phyloP scores from a whole-genome alignment of 129 eudicot species.

The Kitagawia praeruptora region DNA sequence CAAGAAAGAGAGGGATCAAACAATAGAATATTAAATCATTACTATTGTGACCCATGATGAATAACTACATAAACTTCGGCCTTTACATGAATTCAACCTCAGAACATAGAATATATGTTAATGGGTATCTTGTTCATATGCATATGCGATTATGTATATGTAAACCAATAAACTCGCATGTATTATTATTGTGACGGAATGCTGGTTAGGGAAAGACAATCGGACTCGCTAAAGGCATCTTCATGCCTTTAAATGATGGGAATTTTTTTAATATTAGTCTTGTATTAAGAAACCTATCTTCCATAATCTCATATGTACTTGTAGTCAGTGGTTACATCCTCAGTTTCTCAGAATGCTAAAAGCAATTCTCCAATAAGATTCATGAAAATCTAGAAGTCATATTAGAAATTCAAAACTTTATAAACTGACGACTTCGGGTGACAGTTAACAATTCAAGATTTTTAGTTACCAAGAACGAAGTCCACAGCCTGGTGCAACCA shows the following conservation, averaged over 20 bases:
- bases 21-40: neutral
- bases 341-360: conserved; percentile 1
- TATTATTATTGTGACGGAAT: neutral
- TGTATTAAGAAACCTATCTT: neutral
- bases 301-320: neutral
- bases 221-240: neutral
- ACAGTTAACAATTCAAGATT: neutral
- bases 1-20: neutral
- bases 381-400: neutral
- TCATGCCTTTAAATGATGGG: neutral
- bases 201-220: neutral
- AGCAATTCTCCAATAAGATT: neutral
- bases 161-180: neutral
- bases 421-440: neutral
- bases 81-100: neutral
- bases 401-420: neutral
- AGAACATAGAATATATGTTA: neutral
- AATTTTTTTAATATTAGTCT: neutral
- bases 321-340: neutral
- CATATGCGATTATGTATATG: neutral
- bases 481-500: conserved; percentile 95
- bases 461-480: conserved; percentile 59
- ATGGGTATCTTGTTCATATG: neutral
- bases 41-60: neutral
- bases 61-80: neutral